phyloP scores from a whole-genome alignment of 176 grass and related monocot genomes.

The Ensete ventricosum region DNA sequence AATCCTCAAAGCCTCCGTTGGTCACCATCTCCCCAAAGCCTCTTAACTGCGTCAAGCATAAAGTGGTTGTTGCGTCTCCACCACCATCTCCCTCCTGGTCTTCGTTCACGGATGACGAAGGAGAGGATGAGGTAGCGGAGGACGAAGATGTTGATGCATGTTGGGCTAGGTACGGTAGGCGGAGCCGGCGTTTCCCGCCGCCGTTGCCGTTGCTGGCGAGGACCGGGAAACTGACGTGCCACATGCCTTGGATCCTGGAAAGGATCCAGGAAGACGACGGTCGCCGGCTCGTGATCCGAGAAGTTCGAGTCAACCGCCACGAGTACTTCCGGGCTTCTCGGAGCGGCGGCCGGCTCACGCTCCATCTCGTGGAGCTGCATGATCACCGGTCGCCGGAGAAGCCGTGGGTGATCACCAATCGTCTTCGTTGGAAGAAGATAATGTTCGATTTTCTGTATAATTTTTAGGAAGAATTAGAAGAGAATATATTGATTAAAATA shows the following conservation, averaged over 20 bases:
- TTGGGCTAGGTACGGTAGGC: conserved; percentile 25
- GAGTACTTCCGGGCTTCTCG: neutral
- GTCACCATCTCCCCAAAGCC: neutral
- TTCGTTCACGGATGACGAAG: neutral
- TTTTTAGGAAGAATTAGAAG: too few species aligned
- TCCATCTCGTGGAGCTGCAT: conserved; percentile 1
- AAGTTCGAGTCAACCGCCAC: neutral
- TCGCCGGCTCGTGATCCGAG: conserved; percentile 11
- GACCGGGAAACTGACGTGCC: conserved; percentile 13
- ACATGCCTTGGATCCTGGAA: conserved; percentile 23
- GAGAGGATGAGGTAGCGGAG: neutral
- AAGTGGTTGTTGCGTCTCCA: neutral
- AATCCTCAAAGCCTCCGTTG: too few species aligned
- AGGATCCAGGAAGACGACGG: conserved; percentile 29
- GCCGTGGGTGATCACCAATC: too few species aligned
- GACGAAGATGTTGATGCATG: conserved; percentile 11
- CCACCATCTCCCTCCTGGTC: neutral
- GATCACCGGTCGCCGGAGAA: too few species aligned
- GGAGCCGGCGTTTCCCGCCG: conserved; percentile 31
- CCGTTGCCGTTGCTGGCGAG: conserved; percentile 40
- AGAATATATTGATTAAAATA: too few species aligned
- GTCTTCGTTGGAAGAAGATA: too few species aligned
- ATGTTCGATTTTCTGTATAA: too few species aligned
- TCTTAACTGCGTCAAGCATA: neutral
- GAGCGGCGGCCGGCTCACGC: conserved; percentile 4